Percentiles rank a stretch among this genome's conserved stretches.
Evolutionary conservation across 495 filamentous ascomycete species (phyloP).

Genomic region (Trichoderma parareesei): DNA sequence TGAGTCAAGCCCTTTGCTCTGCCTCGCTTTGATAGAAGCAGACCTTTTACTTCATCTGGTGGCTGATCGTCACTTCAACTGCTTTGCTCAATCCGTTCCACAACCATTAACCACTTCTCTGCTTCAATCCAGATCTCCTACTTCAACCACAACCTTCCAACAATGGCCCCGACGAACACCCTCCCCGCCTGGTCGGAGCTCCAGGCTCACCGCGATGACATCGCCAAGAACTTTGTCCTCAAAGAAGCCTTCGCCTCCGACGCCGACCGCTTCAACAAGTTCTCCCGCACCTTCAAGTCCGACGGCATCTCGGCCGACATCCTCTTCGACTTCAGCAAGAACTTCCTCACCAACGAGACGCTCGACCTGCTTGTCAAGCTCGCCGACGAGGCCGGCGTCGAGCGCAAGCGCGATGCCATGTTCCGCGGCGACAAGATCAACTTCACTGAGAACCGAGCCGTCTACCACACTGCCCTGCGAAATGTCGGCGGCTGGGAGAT

Average conservation of each 20-base stretch:
- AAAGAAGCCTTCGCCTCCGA: slow-evolving; percentile 90
- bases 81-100: too few relatives aligned
- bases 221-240: slow-evolving; percentile 81
- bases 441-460: slow-evolving; percentile 93
- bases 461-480: slow-evolving; percentile 90
- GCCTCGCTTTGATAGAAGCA: too few relatives aligned
- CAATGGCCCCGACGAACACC: slow-evolving; percentile 64
- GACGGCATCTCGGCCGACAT: slow-evolving; percentile 52
- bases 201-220: slow-evolving; percentile 73
- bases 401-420: slow-evolving; percentile 93
- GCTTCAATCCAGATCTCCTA: not conserved
- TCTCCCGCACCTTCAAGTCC: slow-evolving; percentile 67
- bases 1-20: too few relatives aligned
- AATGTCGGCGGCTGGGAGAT: slow-evolving; percentile 79
- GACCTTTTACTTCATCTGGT: too few relatives aligned
- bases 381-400: slow-evolving; percentile 80
- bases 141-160: not conserved
- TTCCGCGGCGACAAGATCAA: slow-evolving; percentile 97
- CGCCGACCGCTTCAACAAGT: slow-evolving; percentile 80
- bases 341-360: slow-evolving; percentile 91
- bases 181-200: slow-evolving; percentile 80
- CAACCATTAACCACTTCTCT: not conserved
- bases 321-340: slow-evolving; percentile 98
- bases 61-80: not conserved
- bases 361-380: slow-evolving; percentile 77